phyloP scores from a whole-genome alignment of 2,329 filamentous ascomycete genomes.

The Pseudogymnoascus sp. region DNA sequence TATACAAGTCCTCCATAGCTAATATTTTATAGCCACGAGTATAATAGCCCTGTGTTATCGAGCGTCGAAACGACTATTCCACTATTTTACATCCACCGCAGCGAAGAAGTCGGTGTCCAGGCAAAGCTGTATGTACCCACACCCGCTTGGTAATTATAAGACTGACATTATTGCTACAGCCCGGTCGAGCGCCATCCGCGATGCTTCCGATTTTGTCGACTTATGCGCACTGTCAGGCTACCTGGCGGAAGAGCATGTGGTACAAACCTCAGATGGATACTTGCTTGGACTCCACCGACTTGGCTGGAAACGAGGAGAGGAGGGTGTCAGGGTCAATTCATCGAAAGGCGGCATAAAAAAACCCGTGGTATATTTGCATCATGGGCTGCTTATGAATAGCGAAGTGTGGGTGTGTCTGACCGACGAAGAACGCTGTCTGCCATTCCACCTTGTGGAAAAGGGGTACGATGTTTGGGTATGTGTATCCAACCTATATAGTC shows the following conservation, averaged over 20 bases:
- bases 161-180: constrained; percentile 38
- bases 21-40: constrained; percentile 54
- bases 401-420: constrained; percentile 97
- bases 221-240: constrained; percentile 90
- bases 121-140: constrained; percentile 55
- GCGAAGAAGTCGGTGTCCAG: constrained; percentile 61
- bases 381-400: constrained; percentile 96
- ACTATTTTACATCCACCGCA: constrained; percentile 65
- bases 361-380: constrained; percentile 87
- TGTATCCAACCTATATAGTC: constrained; percentile 17
- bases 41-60: constrained; percentile 79
- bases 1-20: constrained; percentile 13
- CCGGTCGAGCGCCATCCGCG: constrained; percentile 69
- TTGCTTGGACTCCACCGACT: constrained; percentile 84
- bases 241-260: constrained; percentile 90
- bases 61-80: constrained; percentile 76
- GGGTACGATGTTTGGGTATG: constrained; percentile 93
- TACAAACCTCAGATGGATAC: constrained; percentile 91
- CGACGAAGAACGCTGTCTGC: constrained; percentile 75
- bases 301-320: constrained; percentile 75
- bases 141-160: constrained; percentile 54
- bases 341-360: constrained; percentile 62
- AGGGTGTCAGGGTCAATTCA: constrained; percentile 69
- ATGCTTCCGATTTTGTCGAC: constrained; percentile 87
- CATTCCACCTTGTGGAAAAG: constrained; percentile 80